phyloP scores from a whole-genome alignment of 352 stramenopile genomes.

The Blastocystis sp. region DNA sequence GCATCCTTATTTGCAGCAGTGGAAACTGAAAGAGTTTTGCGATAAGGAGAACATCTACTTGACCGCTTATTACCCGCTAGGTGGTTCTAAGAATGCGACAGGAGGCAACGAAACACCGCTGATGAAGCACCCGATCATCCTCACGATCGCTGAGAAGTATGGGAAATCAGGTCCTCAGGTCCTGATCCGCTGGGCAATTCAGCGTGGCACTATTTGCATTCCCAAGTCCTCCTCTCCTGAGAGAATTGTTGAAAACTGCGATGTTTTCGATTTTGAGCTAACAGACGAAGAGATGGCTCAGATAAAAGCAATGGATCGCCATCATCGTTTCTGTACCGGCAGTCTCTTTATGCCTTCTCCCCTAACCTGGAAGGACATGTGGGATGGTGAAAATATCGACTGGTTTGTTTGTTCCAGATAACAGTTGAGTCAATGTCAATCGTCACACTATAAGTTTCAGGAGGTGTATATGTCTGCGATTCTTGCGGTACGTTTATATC shows the following conservation, averaged over 20 bases:
- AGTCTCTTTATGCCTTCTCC: neutral
- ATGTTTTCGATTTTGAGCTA: conserved; percentile 66
- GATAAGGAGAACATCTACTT: conserved; percentile 68
- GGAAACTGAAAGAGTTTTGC: conserved; percentile 70
- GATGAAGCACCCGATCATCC: conserved; percentile 63
- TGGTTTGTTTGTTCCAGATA: conserved; percentile 8
- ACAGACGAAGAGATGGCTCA: conserved; percentile 66
- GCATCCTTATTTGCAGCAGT: conserved; percentile 74
- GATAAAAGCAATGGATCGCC: conserved; percentile 59
- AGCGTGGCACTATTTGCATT: conserved; percentile 70
- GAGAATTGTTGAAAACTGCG: conserved; percentile 69
- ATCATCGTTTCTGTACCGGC: conserved; percentile 1
- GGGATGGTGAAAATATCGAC: conserved; percentile 53
- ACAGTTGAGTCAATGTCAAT: neutral
- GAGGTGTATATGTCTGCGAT: no score
- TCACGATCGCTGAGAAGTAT: conserved; percentile 64
- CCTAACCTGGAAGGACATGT: neutral
- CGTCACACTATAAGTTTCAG: no score
- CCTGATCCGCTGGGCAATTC: conserved; percentile 71
- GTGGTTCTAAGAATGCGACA: conserved; percentile 33
- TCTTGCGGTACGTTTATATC: neutral
- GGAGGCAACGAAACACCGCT: neutral
- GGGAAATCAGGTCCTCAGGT: conserved; percentile 70
- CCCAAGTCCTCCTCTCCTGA: conserved; percentile 69
- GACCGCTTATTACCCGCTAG: conserved; percentile 73